A percentile compares a stretch with the other conserved stretches of the same genome.
Conservation (phyloP, 2,329 filamentous ascomycete genomes). For the Ophiostoma australiae region DNA sequence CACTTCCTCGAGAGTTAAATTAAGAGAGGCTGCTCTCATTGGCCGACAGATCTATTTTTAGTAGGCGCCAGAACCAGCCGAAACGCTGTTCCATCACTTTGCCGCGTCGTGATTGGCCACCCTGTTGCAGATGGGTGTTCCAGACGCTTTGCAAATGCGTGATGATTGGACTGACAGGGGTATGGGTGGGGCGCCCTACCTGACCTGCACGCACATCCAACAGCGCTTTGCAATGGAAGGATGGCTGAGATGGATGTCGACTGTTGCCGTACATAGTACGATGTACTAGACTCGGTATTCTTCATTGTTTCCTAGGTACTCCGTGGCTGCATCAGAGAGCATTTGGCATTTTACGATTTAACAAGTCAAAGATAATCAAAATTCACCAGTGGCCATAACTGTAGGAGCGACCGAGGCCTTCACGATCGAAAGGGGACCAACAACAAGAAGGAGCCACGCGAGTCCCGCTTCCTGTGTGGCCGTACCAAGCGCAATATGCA, state of each 20-base stretch:
- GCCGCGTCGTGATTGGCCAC: conserved; percentile 23
- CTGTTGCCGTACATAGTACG: neutral
- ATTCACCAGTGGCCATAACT: neutral
- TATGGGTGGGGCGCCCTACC: conserved; percentile 13
- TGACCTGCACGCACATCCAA: conserved; percentile 3
- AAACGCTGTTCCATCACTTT: conserved; percentile 26
- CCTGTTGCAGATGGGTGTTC: conserved; percentile 13
- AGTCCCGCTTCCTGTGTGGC: neutral
- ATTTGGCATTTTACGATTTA: too few species aligned
- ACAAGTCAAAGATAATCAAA: too few species aligned
- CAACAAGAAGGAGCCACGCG: conserved; percentile 7
- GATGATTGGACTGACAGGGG: conserved; percentile 18
- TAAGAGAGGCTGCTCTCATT: conserved; percentile 22
- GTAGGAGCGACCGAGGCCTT: neutral
- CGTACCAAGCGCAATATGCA: neutral
- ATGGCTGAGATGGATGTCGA: neutral
- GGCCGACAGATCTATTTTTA: conserved; percentile 28
- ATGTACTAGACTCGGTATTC: neutral
- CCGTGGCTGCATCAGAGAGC: too few species aligned
- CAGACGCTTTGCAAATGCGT: conserved; percentile 14
- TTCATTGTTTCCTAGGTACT: neutral
- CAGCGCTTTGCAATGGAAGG: neutral
- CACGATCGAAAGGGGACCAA: neutral
- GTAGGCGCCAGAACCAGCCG: conserved; percentile 28
- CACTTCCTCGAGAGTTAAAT: conserved; percentile 15